These are phyloP conservation scores for Citrullus amarus DNA, from an alignment of 306 rosid genomes.

Conservation along the genomic window DNA sequence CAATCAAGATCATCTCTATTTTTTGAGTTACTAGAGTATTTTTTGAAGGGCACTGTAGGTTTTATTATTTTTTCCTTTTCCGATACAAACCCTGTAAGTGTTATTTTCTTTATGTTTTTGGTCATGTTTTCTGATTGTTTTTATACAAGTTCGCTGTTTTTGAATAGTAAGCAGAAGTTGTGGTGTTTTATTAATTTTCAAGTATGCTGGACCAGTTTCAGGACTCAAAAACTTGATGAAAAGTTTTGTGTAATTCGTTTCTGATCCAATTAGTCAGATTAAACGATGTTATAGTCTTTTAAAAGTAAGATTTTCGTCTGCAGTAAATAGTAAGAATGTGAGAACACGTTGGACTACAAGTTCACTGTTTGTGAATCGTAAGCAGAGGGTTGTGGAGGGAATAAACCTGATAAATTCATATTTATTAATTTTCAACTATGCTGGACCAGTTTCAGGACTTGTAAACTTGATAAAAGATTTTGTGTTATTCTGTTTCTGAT, in stretches of 20 bases:
- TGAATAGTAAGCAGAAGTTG: neutral
- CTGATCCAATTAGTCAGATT: neutral
- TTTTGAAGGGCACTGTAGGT: neutral
- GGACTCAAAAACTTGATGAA: neutral
- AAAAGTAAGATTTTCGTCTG: neutral
- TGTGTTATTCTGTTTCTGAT: neutral
- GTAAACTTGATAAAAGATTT: neutral
- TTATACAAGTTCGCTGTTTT: neutral
- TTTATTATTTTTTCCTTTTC: neutral
- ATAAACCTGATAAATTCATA: neutral
- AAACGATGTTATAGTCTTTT: neutral
- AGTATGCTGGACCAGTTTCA: neutral
- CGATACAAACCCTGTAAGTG: too few species aligned
- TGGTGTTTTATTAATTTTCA: neutral
- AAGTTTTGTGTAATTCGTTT: neutral
- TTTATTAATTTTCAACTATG: neutral
- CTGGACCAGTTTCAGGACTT: neutral
- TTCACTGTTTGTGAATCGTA: neutral
- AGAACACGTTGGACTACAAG: neutral
- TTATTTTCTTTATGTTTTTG: neutral
- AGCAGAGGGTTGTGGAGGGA: neutral
- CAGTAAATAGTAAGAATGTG: neutral
- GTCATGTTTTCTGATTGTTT: neutral
- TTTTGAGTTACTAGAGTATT: neutral
- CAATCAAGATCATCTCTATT: neutral